A percentile compares a stretch with the other conserved stretches of the same genome.
phyloP scores from a whole-genome alignment of 345 rosid genomes.

The Rhodomyrtus tomentosa region DNA sequence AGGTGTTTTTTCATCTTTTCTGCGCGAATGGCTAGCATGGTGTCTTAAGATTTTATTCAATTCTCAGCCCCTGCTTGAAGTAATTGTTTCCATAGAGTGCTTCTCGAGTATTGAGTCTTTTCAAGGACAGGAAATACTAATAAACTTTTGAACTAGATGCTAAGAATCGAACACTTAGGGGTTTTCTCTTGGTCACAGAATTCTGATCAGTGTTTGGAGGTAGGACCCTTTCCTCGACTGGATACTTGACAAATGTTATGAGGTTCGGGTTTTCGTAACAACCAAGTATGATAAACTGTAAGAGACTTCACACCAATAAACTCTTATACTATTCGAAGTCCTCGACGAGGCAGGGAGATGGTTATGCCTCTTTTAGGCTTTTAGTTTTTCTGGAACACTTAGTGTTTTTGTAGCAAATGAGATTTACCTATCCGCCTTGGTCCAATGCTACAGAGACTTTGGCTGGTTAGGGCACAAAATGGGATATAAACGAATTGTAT shows the following conservation, averaged over 20 bases:
- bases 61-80: neutral
- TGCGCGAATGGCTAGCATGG: neutral
- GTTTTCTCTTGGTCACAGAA: neutral
- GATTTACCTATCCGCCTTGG: neutral
- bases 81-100: neutral
- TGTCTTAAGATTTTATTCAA: neutral
- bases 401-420: neutral
- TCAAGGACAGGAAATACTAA: neutral
- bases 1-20: neutral
- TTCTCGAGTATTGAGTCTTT: neutral
- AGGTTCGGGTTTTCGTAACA: neutral
- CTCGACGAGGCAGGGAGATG: neutral
- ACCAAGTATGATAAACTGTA: neutral
- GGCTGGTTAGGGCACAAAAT: neutral
- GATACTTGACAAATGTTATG: neutral
- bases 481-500: neutral
- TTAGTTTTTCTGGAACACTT: neutral
- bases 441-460: neutral
- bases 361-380: neutral
- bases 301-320: neutral
- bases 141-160: neutral
- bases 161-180: neutral
- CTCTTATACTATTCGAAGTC: neutral
- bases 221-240: neutral
- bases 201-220: neutral